Conservation (phyloP, 2,329 filamentous ascomycete species). For the Ascochyta pisi region DNA sequence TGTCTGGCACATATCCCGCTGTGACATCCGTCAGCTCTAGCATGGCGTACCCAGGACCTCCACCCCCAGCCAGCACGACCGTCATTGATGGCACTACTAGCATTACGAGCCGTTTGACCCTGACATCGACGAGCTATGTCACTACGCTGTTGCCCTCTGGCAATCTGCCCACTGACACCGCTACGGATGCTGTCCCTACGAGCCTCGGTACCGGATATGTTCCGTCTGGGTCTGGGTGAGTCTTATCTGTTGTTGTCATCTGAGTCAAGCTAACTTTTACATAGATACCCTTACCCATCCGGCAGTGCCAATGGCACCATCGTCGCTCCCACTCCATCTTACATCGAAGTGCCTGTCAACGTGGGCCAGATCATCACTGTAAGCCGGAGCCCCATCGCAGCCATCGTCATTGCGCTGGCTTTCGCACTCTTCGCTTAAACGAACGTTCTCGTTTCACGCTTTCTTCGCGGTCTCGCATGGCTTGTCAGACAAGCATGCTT, state of each 20-base stretch:
- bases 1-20: slow-evolving; percentile 17
- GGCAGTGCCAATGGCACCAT: slow-evolving; percentile 33
- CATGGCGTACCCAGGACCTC: slow-evolving; percentile 12
- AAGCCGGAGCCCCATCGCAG: slow-evolving; percentile 34
- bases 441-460: not conserved
- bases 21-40: slow-evolving; percentile 20
- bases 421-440: slow-evolving; percentile 38
- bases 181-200: slow-evolving; percentile 27
- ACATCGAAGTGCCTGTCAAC: slow-evolving; percentile 33
- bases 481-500: slow-evolving; percentile 17
- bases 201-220: slow-evolving; percentile 24
- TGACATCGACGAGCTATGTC: slow-evolving; percentile 30
- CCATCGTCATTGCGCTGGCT: slow-evolving; percentile 35
- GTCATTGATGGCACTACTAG: slow-evolving; percentile 28
- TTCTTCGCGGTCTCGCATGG: not conserved
- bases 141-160: slow-evolving; percentile 19
- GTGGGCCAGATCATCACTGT: slow-evolving; percentile 29
- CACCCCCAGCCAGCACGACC: slow-evolving; percentile 21
- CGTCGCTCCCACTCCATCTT: slow-evolving; percentile 32
- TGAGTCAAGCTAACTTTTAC: slow-evolving; percentile 2
- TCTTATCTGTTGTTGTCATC: not conserved
- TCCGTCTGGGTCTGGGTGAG: slow-evolving; percentile 39
- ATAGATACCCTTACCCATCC: slow-evolving; percentile 27
- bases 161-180: slow-evolving; percentile 20
- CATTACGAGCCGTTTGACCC: slow-evolving; percentile 36